Evolutionary conservation across 345 rosid species (phyloP), one percentile per base, ranked within the genome.

Genomic region (Brassica carinata): DNA sequence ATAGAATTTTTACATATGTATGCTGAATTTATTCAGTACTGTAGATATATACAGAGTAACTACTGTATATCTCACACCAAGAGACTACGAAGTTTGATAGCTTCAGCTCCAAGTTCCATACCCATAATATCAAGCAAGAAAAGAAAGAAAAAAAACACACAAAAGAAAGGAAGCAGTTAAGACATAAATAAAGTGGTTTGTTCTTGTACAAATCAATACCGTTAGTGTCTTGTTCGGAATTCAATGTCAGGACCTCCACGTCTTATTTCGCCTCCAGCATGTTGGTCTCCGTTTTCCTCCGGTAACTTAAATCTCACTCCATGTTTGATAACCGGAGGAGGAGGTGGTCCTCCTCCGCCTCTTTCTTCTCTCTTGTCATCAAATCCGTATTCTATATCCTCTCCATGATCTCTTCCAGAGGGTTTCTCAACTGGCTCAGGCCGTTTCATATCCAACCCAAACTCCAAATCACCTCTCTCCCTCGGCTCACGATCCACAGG

Each of bases 401-500:
- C 80, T 8, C 33, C 77, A 0, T 29, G 19, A 13, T 77, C 75
- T 72, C 53, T 27, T 17, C 64, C 55, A 55, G 77, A 55, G 7
- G 77, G 73, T 65, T 72, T 76, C 43, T 30, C 64, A 34, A 63
- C 6, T 8, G 74, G 11, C 15, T n/a, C 72, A 61, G 78, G 73
- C 58, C 77, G 79, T 74, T 73, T 82, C 78, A 75, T 75, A 70
- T 83, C 78, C 1, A 71, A 75, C 5, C 85, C 85, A 58, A 33
- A 83, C 36, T 83, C 85, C 74, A 83, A 0, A 75, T 83, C 78
- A 27, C 80, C 80, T 67, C 80, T 83, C 71, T 83, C 79, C 69
- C 74, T 83, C 1, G 85, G 80, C 70, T 83, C 85, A 67, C 83
- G 77, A 62, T 83, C 85, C 51, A 78, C 77, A 11, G 82, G 85